Percentiles rank a stretch among this genome's conserved stretches.
phyloP scores from a whole-genome alignment of 495 filamentous ascomycete species.

The Talaromyces trachyspermus region DNA sequence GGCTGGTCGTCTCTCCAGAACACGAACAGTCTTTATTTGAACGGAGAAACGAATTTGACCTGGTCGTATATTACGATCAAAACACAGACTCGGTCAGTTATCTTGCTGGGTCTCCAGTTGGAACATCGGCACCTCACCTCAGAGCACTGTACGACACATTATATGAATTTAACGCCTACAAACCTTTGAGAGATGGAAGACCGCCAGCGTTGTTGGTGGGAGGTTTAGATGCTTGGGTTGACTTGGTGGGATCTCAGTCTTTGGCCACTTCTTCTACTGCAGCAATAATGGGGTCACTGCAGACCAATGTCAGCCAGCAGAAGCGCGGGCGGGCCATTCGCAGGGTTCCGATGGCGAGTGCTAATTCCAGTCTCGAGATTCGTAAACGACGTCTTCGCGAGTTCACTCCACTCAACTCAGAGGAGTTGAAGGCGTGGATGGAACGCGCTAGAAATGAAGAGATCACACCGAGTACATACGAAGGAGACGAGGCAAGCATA shows the following conservation, averaged over 20 bases:
- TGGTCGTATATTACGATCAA: conserved; percentile 89
- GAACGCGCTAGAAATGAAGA: conserved; percentile 51
- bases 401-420: conserved; percentile 51
- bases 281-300: conserved; percentile 39
- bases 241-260: conserved; percentile 63
- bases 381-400: conserved; percentile 50
- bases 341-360: conserved; percentile 45
- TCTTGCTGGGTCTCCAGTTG: conserved; percentile 38
- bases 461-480: conserved; percentile 37
- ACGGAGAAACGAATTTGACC: conserved; percentile 68
- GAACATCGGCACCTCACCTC: conserved; percentile 50
- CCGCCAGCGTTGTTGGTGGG: conserved; percentile 72
- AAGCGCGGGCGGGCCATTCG: conserved; percentile 43
- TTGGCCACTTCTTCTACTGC: conserved; percentile 52
- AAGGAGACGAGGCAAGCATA: conserved; percentile 28
- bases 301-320: conserved; percentile 24
- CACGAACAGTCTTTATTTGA: conserved; percentile 68
- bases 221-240: conserved; percentile 78
- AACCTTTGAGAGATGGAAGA: conserved; percentile 51
- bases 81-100: conserved; percentile 47
- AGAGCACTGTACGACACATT: conserved; percentile 70
- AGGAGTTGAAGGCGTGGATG: conserved; percentile 54
- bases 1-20: conserved; percentile 71
- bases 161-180: conserved; percentile 75
- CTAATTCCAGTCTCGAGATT: conserved; percentile 44